Conservation (phyloP, 1,284 basidiomycete genomes). For the Ceratobasidium theobromae region DNA sequence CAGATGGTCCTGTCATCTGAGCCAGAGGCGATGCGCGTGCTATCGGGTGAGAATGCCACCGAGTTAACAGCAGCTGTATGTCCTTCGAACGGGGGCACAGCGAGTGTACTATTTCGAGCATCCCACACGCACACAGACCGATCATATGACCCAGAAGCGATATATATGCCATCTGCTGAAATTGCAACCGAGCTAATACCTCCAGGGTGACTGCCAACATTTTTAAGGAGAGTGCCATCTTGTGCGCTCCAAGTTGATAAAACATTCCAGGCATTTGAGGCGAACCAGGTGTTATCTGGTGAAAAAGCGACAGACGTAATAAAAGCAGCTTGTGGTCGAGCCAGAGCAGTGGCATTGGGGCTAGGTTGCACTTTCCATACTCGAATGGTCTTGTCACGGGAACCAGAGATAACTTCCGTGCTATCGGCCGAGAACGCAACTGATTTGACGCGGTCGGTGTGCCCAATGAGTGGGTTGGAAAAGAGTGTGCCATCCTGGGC, state of each 20-base stretch:
- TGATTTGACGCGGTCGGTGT: neutral
- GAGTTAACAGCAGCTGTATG: no score
- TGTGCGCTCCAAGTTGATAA: neutral
- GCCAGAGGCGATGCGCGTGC: no score
- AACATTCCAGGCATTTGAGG: no score
- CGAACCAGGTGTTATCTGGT: no score
- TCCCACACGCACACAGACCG: neutral
- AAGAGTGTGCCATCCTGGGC: neutral
- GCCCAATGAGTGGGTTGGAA: neutral
- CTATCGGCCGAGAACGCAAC: neutral
- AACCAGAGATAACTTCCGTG: neutral
- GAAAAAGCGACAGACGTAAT: no score
- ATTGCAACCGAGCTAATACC: neutral
- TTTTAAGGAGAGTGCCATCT: neutral
- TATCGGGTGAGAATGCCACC: no score
- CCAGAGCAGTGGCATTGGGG: no score
- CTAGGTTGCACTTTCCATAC: no score
- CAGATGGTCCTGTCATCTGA: neutral
- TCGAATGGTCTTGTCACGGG: neutral
- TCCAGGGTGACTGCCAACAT: neutral
- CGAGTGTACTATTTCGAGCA: neutral
- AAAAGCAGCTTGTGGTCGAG: no score
- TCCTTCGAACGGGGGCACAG: no score
- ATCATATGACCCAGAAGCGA: neutral
- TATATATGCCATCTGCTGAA: neutral